Evolutionary conservation across 495 filamentous ascomycete genomes (phyloP), one percentile per base, ranked within the genome.

Genomic region (Aspergillus funiculosus): DNA sequence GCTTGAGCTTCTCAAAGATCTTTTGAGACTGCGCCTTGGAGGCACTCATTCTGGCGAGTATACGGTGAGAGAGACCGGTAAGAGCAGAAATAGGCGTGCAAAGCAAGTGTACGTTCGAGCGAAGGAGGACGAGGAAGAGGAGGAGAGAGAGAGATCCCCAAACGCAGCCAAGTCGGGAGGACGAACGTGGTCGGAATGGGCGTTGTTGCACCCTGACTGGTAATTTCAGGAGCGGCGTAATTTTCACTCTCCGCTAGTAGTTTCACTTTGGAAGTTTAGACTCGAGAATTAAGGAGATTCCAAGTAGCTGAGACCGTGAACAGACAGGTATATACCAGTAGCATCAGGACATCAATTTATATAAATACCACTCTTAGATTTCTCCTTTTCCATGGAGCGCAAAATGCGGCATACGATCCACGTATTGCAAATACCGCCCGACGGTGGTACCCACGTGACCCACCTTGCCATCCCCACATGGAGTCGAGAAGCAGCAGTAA

Each of bases 1-100:
- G 71, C 73, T 91, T 94, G 64, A 97, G 74, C 75, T 95, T 96
- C 80, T 94, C 88, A 70, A 98, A 98, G 62, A 97, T 87, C 71
- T 89, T 90, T 67, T 94, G 86, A 64, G 89, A 94, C 72, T 95
- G 76, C 60, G 89, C 81, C 78, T 97, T 98, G 22, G 87, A 83
- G 62, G 92, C 92, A 67, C 80, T 86, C 90, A 96, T 73, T 30
- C 58, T 80, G 72, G 45, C 47, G 17, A n/a, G n/a, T n/a, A 30
- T 15, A 15, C 5, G 37, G 15, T 24, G 18, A 40, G 25, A 24
- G 21, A 8, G 14, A 36, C 42, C 42, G 28, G n/a, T 43, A 17
- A 36, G n/a, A n/a, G n/a, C n/a, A n/a, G n/a, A n/a, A n/a, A n/a
- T n/a, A n/a, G n/a, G n/a, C n/a, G n/a, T n/a, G n/a, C n/a, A n/a